phyloP scores from a whole-genome alignment of 768 basidiomycete species.

The Coprinopsis cinerea region DNA sequence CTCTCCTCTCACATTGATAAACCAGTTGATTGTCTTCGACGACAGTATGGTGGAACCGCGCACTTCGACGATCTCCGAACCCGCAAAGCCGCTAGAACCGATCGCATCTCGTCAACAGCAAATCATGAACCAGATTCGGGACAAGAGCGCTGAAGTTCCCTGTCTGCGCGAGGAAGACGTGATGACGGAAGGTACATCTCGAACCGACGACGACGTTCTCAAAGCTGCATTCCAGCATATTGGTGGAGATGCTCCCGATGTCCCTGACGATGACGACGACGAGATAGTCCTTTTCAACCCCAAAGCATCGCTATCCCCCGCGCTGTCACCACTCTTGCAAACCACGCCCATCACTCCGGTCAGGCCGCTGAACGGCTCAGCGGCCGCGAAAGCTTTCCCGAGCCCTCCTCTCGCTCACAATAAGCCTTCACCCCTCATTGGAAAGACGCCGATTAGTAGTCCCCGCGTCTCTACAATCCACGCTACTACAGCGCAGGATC shows the following conservation, averaged over 20 bases:
- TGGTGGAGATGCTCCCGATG: slow-evolving; percentile 30
- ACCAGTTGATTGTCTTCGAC: slow-evolving; percentile 25
- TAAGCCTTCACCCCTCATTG: slow-evolving; percentile 12
- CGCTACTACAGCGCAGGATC: slow-evolving; percentile 60
- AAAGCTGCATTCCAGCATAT: slow-evolving; percentile 56
- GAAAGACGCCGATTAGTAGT: slow-evolving; percentile 7
- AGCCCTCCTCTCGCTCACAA: slow-evolving; percentile 5
- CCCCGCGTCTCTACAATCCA: slow-evolving; percentile 21
- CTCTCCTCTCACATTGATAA: slow-evolving; percentile 22
- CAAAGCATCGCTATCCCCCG: slow-evolving; percentile 34
- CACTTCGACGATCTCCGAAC: slow-evolving; percentile 12
- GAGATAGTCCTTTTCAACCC: slow-evolving; percentile 79
- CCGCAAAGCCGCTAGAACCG: background rate
- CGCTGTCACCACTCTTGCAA: slow-evolving; percentile 27
- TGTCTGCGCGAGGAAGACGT: slow-evolving; percentile 46
- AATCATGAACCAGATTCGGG: slow-evolving; percentile 21
- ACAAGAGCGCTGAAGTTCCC: slow-evolving; percentile 16
- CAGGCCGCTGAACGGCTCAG: slow-evolving; percentile 27
- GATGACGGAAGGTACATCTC: slow-evolving; percentile 61
- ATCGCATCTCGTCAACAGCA: slow-evolving; percentile 17
- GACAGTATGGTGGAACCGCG: slow-evolving; percentile 24
- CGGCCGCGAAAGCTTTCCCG: slow-evolving; percentile 11
- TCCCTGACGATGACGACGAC: slow-evolving; percentile 51
- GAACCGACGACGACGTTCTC: slow-evolving; percentile 81
- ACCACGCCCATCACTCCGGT: slow-evolving; percentile 30